Base-by-base conservation (phyloP, 2,329 filamentous ascomycete genomes). In the Exophiala alcalophila region DNA sequence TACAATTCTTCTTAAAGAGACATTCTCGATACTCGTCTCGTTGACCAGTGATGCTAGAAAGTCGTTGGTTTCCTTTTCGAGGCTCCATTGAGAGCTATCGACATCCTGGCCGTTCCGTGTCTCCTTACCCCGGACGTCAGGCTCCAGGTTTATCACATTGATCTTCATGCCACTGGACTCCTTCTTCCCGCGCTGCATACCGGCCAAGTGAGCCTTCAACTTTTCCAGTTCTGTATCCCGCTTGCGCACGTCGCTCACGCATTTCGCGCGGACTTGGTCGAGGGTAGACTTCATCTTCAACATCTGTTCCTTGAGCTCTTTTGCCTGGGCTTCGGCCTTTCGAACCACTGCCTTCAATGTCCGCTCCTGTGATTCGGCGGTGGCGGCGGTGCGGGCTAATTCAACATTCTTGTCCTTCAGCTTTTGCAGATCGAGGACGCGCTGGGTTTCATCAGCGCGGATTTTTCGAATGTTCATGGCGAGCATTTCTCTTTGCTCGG, bases 181-280 rank as follows among this genome's bases (percentile, higher is more conserved):
- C 70, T 35, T 77, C 56, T 62, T 57, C 75, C 74, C 53, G 76
- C 80, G 52, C 80, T 77, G 32, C 74, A 79, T 59, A 40, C 92
- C 86, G 3, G 80, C 76, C 49, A 97, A 74, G 61, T 95, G 88
- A 55, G 83, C 84, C 71, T 96, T 97, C 51, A 98, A 72, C 27
- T 82, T 81, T 52, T 94, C 86, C 52, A 97, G 83, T 65, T 95
- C 86, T 30, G 88, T 74, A 61, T 98, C 92, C 28, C 91, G 81
- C 60, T 94, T 91, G 48, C 91, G 82, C 31, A 96, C 79, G 59
- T 98, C 92, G 54, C 88, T 94, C 35, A 88, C 83, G 64, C 90
- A 97, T 52, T 90, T 83, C 5, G 84, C 80, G 48, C 91, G 81
- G 2, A 92, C 84, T 64, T 97, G 91, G 20, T 84, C 78, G 2